Evolutionary conservation across 371 early-diverging fungal genomes (phyloP).

Genomic region (Chytridiales sp.): DNA sequence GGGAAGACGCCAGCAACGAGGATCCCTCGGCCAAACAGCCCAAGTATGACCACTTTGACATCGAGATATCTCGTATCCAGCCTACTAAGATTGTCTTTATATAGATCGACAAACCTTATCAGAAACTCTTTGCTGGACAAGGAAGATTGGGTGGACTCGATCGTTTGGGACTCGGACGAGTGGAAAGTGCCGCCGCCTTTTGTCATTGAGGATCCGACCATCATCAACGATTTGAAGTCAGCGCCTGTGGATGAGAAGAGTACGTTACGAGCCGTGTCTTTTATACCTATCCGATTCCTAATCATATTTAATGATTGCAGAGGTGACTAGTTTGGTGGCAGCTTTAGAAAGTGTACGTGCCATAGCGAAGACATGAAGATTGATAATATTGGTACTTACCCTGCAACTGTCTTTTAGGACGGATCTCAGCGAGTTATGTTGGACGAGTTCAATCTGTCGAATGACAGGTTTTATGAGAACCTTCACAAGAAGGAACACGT

Average conservation of each 20-base stretch:
- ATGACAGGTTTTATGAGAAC: slow-evolving; percentile 91
- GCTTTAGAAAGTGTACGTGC: no score
- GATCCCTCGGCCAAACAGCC: neutral
- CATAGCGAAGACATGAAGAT: no score
- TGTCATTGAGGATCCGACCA: slow-evolving; percentile 55
- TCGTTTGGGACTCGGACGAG: slow-evolving; percentile 76
- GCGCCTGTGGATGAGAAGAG: slow-evolving; percentile 6
- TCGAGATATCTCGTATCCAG: slow-evolving; percentile 11
- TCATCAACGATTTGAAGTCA: slow-evolving; percentile 42
- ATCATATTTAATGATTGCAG: no score
- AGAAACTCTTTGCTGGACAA: slow-evolving; percentile 38
- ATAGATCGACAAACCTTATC: slow-evolving; percentile 13
- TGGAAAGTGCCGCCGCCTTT: slow-evolving; percentile 48
- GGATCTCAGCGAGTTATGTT: no score
- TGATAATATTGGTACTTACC: no score
- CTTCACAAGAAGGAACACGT: slow-evolving; percentile 72
- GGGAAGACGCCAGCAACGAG: slow-evolving; percentile 62
- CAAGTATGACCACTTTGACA: no score
- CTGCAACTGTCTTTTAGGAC: no score
- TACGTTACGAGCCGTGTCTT: neutral
- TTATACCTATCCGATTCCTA: neutral
- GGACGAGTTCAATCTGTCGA: slow-evolving; percentile 92
- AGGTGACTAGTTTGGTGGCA: no score
- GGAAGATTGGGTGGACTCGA: slow-evolving; percentile 51
- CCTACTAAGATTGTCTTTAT: neutral